Evolutionary conservation across 2,329 filamentous ascomycete species (phyloP).

Genomic region (Lecanoromycetidae sp.): DNA sequence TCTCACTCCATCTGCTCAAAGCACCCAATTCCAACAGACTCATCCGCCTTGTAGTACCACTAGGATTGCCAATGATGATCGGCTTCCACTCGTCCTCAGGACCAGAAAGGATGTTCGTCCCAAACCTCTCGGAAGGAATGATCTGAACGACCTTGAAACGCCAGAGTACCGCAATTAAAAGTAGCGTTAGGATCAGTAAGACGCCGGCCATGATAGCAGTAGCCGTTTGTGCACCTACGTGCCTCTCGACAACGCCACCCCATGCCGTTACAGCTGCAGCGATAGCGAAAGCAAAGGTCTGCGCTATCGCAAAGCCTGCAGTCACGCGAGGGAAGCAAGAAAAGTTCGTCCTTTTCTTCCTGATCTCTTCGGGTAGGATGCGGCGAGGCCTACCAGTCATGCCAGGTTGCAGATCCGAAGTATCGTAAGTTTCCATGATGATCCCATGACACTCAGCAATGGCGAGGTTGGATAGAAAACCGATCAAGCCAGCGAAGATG

Average conservation of each 20-base stretch:
- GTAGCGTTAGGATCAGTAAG: slow-evolving; percentile 50
- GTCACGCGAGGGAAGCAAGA: slow-evolving; percentile 63
- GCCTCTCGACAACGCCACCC: slow-evolving; percentile 54
- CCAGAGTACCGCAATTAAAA: slow-evolving; percentile 50
- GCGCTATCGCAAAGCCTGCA: slow-evolving; percentile 59
- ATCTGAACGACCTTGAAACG: slow-evolving; percentile 57
- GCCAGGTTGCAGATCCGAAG: slow-evolving; percentile 63
- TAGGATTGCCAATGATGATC: slow-evolving; percentile 59
- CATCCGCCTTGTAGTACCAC: slow-evolving; percentile 55
- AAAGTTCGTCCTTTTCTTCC: slow-evolving; percentile 52
- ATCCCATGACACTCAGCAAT: slow-evolving; percentile 65
- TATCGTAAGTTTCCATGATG: slow-evolving; percentile 72
- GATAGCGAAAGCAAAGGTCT: slow-evolving; percentile 56
- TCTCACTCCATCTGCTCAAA: slow-evolving; percentile 61
- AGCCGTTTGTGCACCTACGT: slow-evolving; percentile 53
- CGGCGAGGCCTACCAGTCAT: slow-evolving; percentile 47
- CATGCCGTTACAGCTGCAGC: slow-evolving; percentile 57
- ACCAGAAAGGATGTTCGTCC: slow-evolving; percentile 17
- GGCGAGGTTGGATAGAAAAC: slow-evolving; percentile 60
- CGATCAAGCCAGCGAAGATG: slow-evolving; percentile 52
- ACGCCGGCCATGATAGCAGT: slow-evolving; percentile 59
- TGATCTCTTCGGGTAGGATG: slow-evolving; percentile 31
- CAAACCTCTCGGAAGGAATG: slow-evolving; percentile 40
- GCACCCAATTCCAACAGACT: slow-evolving; percentile 58
- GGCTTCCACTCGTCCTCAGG: slow-evolving; percentile 44